phyloP scores from a whole-genome alignment of 176 grass and related monocot species.

The Elymus sibiricus region DNA sequence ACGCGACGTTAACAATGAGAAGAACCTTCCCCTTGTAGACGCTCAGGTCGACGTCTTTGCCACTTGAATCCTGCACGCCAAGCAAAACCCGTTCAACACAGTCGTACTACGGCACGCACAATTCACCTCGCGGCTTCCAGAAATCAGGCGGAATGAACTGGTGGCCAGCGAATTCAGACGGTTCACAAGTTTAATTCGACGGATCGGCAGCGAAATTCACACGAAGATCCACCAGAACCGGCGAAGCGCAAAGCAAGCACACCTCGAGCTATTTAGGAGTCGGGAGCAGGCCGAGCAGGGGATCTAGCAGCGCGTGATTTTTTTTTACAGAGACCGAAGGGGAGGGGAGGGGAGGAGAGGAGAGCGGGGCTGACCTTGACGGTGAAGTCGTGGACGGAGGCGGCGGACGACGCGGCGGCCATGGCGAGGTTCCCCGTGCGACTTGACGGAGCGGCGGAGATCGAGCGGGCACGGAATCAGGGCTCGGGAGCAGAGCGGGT shows the following conservation, averaged over 20 bases:
- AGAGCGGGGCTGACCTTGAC: conserved; percentile 62
- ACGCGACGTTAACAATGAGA: conserved; percentile 90
- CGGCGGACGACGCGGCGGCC: conserved; percentile 66
- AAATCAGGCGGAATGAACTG: not conserved
- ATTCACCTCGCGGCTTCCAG: not conserved
- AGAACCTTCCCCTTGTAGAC: conserved; percentile 91
- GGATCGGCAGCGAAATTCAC: not conserved
- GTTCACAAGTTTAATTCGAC: not conserved
- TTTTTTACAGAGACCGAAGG: not conserved
- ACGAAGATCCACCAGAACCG: not conserved
- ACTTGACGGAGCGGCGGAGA: not conserved
- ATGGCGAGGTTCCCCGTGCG: conserved; percentile 23
- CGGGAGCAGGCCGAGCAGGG: not conserved
- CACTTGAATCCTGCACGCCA: conserved; percentile 66
- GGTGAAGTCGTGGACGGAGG: conserved; percentile 86
- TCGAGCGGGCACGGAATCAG: not conserved
- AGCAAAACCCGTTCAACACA: not conserved
- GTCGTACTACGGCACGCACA: not conserved
- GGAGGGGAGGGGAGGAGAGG: not conserved
- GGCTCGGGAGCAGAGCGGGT: not conserved
- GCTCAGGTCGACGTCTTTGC: conserved; percentile 86
- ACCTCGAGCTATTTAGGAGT: not conserved
- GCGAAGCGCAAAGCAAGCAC: not conserved
- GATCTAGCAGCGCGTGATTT: not conserved
- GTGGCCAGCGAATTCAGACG: not conserved